phyloP scores from a whole-genome alignment of 1,139 yeast species.

The Sugiyamaella neomexicana region DNA sequence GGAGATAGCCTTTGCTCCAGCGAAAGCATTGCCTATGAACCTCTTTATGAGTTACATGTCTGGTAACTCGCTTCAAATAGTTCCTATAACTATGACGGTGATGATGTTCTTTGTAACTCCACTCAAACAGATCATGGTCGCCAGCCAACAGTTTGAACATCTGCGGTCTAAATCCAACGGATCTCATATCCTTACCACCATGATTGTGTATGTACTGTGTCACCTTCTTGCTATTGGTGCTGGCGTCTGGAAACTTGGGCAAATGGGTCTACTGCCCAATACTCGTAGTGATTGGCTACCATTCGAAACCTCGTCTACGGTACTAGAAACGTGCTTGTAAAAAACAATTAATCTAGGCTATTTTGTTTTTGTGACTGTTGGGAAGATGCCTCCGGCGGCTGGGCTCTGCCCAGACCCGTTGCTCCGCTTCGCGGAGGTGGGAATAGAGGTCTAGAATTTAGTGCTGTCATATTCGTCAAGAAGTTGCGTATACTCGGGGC shows the following conservation, averaged over 20 bases:
- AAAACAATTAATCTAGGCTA: too few relatives aligned
- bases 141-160: slow-evolving; percentile 47
- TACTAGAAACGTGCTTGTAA: slow-evolving; percentile 25
- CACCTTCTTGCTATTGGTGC: slow-evolving; percentile 67
- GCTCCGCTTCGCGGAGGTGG: background rate
- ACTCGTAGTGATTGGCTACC: slow-evolving; percentile 88
- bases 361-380: background rate
- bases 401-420: slow-evolving; percentile 9
- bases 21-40: slow-evolving; percentile 85
- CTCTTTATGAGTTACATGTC: slow-evolving; percentile 90
- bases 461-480: slow-evolving; percentile 30
- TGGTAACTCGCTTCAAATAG: slow-evolving; percentile 85
- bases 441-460: slow-evolving; percentile 6
- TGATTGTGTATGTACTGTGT: slow-evolving; percentile 53
- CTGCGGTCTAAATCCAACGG: slow-evolving; percentile 38
- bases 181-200: slow-evolving; percentile 50
- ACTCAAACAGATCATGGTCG: slow-evolving; percentile 63
- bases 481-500: slow-evolving; percentile 26
- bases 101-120: slow-evolving; percentile 77
- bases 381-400: background rate
- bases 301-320: slow-evolving; percentile 62
- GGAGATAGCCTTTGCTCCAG: slow-evolving; percentile 83
- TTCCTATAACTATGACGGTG: slow-evolving; percentile 87
- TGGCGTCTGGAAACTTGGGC: slow-evolving; percentile 81
- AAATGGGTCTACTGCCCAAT: slow-evolving; percentile 90